Evolutionary conservation across 441 rosid species (phyloP).

Genomic region (Euphorbia corollata): DNA sequence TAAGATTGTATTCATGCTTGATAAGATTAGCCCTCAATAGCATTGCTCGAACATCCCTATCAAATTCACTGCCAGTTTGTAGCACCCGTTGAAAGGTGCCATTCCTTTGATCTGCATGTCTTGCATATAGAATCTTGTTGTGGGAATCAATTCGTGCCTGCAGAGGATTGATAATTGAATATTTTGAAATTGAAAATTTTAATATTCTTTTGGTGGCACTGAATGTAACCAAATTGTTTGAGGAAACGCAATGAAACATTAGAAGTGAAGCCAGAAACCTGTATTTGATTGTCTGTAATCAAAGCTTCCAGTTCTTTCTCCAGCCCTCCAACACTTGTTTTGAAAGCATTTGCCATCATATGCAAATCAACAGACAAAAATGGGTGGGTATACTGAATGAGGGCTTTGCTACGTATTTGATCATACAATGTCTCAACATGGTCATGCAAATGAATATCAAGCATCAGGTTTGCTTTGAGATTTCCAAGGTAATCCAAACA

Average conservation of each 20-base stretch:
- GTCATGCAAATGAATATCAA: slow-evolving; percentile 88
- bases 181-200: neutral
- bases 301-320: slow-evolving; percentile 84
- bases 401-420: slow-evolving; percentile 88
- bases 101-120: slow-evolving; percentile 95
- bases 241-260: neutral
- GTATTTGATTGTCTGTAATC: slow-evolving; percentile 91
- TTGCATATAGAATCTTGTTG: slow-evolving; percentile 87
- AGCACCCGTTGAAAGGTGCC: slow-evolving; percentile 92
- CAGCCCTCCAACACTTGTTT: slow-evolving; percentile 68
- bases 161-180: slow-evolving; percentile 11
- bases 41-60: slow-evolving; percentile 80
- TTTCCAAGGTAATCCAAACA: slow-evolving; percentile 86
- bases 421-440: slow-evolving; percentile 77
- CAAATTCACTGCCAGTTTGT: slow-evolving; percentile 91
- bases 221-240: neutral
- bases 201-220: neutral
- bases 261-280: slow-evolving; percentile 39
- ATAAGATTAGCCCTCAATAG: slow-evolving; percentile 80
- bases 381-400: slow-evolving; percentile 95
- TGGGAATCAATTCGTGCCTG: slow-evolving; percentile 99
- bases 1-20: slow-evolving; percentile 64
- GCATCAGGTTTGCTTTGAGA: slow-evolving; percentile 69
- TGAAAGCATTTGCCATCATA: slow-evolving; percentile 97
- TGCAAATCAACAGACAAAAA: slow-evolving; percentile 89